Evolutionary conservation across 140 eudicot genomes (phyloP).

Genomic region (Erigeron philadelphicus): DNA sequence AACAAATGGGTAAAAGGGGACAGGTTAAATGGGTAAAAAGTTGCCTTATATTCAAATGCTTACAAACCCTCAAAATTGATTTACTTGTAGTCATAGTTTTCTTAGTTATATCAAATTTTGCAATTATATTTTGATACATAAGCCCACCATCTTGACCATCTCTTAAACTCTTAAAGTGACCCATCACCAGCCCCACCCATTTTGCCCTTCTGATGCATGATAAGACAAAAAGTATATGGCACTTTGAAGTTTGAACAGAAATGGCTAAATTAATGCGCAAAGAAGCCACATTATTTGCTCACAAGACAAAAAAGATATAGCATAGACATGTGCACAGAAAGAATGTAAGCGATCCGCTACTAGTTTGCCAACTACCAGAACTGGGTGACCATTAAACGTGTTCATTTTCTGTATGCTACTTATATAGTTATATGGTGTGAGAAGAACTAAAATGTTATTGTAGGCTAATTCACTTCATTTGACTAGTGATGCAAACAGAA

Average conservation of each 20-base stretch:
- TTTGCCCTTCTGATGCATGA: not conserved
- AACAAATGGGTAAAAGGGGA: no score
- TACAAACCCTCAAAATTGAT: no score
- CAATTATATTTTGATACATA: no score
- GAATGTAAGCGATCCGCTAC: not conserved
- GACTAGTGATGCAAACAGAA: not conserved
- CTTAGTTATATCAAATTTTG: no score
- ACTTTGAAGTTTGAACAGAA: slow-evolving; percentile 7
- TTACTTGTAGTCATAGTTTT: no score
- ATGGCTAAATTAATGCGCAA: not conserved
- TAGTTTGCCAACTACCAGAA: not conserved
- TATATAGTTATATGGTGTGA: not conserved
- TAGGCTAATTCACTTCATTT: not conserved
- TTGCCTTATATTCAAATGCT: no score
- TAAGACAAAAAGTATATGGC: not conserved
- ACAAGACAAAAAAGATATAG: not conserved
- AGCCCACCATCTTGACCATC: no score
- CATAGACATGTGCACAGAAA: not conserved
- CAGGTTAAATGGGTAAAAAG: no score
- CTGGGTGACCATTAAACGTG: not conserved
- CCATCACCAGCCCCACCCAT: no score
- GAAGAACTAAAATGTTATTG: not conserved
- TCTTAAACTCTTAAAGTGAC: no score
- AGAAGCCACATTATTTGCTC: not conserved
- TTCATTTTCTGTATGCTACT: not conserved